Percentiles rank a stretch among this genome's conserved stretches.
phyloP scores from a whole-genome alignment of 1,139 yeast genomes.

The Pichia sp. region DNA sequence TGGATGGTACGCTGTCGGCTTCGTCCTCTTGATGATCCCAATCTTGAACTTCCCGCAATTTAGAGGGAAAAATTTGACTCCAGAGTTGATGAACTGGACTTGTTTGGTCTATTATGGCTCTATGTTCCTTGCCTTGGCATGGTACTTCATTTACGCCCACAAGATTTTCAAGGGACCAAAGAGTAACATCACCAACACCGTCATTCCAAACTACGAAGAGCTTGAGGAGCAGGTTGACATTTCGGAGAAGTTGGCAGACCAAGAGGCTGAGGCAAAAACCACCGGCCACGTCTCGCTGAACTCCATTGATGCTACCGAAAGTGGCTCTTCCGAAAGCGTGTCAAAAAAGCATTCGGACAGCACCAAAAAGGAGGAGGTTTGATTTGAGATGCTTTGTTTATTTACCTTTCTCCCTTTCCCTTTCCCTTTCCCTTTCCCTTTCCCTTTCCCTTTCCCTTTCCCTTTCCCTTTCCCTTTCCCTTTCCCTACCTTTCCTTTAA shows the following conservation, averaged over 20 bases:
- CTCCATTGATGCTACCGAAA: neutral
- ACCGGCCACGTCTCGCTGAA: conserved; percentile 9
- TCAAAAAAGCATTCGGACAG: neutral
- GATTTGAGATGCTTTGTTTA: neutral
- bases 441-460: no score
- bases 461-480: no score
- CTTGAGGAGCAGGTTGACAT: neutral
- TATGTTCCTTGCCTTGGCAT: conserved; percentile 47
- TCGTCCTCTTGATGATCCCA: conserved; percentile 61
- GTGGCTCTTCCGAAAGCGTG: neutral
- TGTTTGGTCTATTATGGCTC: conserved; percentile 65
- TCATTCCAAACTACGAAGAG: conserved; percentile 8
- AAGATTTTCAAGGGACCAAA: conserved; percentile 67
- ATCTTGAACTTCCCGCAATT: conserved; percentile 62
- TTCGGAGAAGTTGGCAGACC: neutral
- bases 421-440: no score
- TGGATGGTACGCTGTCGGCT: conserved; percentile 41
- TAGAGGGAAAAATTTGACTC: conserved; percentile 45
- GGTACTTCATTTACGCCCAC: conserved; percentile 56
- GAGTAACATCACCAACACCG: conserved; percentile 36
- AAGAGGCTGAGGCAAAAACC: neutral
- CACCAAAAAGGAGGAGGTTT: neutral
- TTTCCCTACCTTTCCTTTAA: no score
- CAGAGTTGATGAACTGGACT: conserved; percentile 67
- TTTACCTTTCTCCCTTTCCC: no score